Conservation (phyloP, 768 basidiomycete genomes). For the Tylopilus cervinicoccineus region DNA sequence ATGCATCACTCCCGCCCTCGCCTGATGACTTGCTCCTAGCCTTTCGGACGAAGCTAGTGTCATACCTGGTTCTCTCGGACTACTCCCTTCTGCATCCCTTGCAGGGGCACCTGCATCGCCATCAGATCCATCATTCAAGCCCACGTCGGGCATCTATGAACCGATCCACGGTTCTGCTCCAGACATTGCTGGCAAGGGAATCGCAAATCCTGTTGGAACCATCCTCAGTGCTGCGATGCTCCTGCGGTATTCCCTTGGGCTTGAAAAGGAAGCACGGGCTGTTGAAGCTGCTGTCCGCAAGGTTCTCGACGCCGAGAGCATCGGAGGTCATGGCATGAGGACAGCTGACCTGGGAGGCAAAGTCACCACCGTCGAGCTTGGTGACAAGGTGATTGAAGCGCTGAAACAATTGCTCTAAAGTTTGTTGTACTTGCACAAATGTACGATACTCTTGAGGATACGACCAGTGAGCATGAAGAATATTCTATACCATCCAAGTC, state of each 20-base stretch:
- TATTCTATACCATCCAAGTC: background rate
- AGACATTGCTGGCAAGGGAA: slow-evolving; percentile 90
- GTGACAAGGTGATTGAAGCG: slow-evolving; percentile 76
- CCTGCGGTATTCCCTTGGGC: slow-evolving; percentile 89
- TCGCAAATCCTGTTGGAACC: slow-evolving; percentile 93
- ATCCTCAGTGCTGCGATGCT: slow-evolving; percentile 94
- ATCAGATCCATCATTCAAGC: slow-evolving; percentile 57
- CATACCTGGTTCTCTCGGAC: slow-evolving; percentile 94
- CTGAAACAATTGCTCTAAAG: slow-evolving; percentile 54
- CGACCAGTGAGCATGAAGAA: background rate
- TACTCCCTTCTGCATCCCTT: slow-evolving; percentile 94
- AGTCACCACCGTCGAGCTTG: slow-evolving; percentile 71
- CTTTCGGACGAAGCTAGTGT: slow-evolving; percentile 96
- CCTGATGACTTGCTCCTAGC: slow-evolving; percentile 37
- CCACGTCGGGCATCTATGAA: slow-evolving; percentile 89
- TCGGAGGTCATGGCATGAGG: slow-evolving; percentile 73
- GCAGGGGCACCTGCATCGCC: slow-evolving; percentile 75
- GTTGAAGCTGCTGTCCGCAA: slow-evolving; percentile 90
- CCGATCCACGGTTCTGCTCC: slow-evolving; percentile 96
- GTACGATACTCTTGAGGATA: too few species aligned
- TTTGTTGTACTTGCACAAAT: background rate
- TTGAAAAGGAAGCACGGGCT: slow-evolving; percentile 77
- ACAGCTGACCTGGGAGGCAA: slow-evolving; percentile 88
- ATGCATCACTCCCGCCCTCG: background rate
- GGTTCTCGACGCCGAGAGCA: slow-evolving; percentile 67